Conservation (phyloP, 495 filamentous ascomycete species). For the Sabuloglossum arenarium region DNA sequence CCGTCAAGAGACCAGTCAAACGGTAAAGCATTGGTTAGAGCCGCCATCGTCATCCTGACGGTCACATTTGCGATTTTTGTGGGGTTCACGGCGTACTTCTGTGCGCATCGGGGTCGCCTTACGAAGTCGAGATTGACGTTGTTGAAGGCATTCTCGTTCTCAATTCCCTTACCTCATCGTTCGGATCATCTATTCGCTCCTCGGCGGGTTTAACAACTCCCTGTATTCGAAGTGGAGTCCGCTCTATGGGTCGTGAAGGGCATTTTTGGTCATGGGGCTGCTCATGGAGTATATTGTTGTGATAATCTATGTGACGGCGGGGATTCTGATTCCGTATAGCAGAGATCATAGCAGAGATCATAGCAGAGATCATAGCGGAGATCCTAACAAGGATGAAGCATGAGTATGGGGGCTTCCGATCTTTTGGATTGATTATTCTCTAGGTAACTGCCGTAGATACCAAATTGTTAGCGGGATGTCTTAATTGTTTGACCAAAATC, state of each 20-base stretch:
- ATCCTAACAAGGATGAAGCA: not conserved
- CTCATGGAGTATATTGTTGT: constrained; percentile 18
- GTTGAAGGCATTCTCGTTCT: constrained; percentile 6
- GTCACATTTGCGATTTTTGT: not conserved
- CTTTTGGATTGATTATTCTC: too few relatives aligned
- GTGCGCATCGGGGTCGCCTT: not conserved
- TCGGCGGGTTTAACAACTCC: constrained; percentile 10
- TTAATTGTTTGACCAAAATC: too few relatives aligned
- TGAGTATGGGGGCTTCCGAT: too few relatives aligned
- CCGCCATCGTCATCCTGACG: not conserved
- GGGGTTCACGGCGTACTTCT: not conserved
- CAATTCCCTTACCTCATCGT: constrained; percentile 16
- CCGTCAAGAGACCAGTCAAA: too few relatives aligned
- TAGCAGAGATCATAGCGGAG: not conserved
- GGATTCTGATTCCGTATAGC: constrained; percentile 13
- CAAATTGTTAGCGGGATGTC: too few relatives aligned
- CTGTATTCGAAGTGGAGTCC: constrained; percentile 11
- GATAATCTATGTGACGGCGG: constrained; percentile 12
- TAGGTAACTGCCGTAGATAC: too few relatives aligned
- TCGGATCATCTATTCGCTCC: constrained; percentile 14
- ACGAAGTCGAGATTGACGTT: not conserved
- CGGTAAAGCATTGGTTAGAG: not conserved
- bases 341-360: not conserved
- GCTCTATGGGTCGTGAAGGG: constrained; percentile 10
- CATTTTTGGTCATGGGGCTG: constrained; percentile 16